Base-by-base conservation (phyloP, 768 basidiomycete species). In the Psilocybe azurescens region DNA sequence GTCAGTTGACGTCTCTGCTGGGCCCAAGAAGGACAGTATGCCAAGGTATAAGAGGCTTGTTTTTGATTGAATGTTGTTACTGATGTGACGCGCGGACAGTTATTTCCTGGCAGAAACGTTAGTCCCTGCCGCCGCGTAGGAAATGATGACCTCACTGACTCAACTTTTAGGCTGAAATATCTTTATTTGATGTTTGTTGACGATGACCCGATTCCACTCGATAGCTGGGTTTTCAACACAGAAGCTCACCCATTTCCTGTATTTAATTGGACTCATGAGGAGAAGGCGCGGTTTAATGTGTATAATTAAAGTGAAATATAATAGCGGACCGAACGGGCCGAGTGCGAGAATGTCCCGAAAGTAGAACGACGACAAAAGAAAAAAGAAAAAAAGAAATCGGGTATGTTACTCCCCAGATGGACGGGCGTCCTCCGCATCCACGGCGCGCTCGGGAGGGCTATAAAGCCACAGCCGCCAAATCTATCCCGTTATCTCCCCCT, bases 181-280 rank as follows among this genome's bases (percentile, higher is more conserved):
- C 79, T 91, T 50, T 86, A 89, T 71, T 78, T 93, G 20, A 73
- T 90, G 70, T 93, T 91, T 73, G 77, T 78, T 56, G 82, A 90
- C 32, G 81, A 85, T 8, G 89, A 93, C 63, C 80, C 80, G 3
- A 64, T 91, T 59, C 78, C 86, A 5, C 66, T 88, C 51, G 81
- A 86, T 41, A 68, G 78, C 65, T 88, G 84, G 83, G 85, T 87
- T 16, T 86, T 88, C 65, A 87, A 86, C 63, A 88, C 86, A 1
- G 86, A 88, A 73, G 93, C 91, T 4, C 93, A 94, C 71, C 90
- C 93, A 10, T 78, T 93, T 16, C 90, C 90, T 8, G 79, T 91
- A 33, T 89, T 91, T 67, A 67, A 79, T 51, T 91, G 88, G 89
- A 86, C 80, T 2, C 70, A 73, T 46, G 77, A 77, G 66, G 86